Percentiles rank a stretch among this genome's conserved stretches.
phyloP scores from a whole-genome alignment of 371 early-diverging fungal species.

The Encephalitozoon romaleae region DNA sequence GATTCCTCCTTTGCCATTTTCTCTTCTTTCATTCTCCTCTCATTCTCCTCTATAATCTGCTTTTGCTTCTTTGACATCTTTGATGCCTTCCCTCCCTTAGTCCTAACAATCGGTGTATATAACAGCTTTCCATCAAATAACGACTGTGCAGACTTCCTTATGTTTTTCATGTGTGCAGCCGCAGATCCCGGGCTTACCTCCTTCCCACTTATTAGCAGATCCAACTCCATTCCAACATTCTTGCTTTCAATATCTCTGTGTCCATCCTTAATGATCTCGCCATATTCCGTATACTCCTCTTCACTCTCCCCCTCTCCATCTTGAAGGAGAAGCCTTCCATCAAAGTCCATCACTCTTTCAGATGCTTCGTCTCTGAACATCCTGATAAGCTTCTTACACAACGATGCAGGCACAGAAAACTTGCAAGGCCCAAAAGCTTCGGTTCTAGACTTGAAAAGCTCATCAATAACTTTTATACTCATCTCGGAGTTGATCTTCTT shows the following conservation, averaged over 20 bases:
- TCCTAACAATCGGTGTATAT: conserved; percentile 19
- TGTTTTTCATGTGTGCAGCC: conserved; percentile 33
- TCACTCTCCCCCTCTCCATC: neutral
- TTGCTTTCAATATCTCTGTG: neutral
- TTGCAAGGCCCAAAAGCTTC: neutral
- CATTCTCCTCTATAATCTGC: conserved; percentile 57
- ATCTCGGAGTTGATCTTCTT: neutral
- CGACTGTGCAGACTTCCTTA: conserved; percentile 46
- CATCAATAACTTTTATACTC: neutral
- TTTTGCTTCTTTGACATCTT: conserved; percentile 56
- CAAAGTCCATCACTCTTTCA: neutral
- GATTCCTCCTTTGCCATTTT: conserved; percentile 49
- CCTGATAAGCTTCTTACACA: neutral
- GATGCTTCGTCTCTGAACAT: neutral
- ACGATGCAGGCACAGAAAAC: neutral
- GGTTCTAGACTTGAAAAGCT: neutral
- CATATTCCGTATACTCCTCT: neutral
- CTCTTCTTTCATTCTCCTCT: conserved; percentile 48
- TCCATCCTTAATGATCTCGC: neutral
- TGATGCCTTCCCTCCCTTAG: conserved; percentile 19
- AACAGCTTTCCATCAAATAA: conserved; percentile 44
- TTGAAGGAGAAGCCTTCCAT: conserved; percentile 5
- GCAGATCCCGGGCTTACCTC: neutral
- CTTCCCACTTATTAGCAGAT: neutral
- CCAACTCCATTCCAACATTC: neutral